Evolutionary conservation across 768 basidiomycete species (phyloP).

Genomic region (Phlebiopsis gigantea): DNA sequence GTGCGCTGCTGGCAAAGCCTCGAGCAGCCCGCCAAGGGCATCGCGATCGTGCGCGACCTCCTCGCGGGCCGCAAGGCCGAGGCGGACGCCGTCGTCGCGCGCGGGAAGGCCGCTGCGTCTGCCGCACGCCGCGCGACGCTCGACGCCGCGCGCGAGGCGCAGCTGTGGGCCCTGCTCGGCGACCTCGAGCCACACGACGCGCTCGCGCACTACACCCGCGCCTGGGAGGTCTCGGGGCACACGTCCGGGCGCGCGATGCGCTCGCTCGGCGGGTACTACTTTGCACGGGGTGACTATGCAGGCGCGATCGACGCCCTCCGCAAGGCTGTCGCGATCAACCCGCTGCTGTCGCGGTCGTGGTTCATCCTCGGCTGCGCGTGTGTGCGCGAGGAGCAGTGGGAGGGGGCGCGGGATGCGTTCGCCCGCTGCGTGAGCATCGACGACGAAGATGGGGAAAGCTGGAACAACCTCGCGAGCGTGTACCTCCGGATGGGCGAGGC

Average conservation of each 20-base stretch:
- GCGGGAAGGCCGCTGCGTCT: constrained; percentile 49
- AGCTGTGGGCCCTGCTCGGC: constrained; percentile 92
- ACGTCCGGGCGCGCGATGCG: constrained; percentile 90
- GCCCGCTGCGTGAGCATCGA: constrained; percentile 83
- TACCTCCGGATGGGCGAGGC: constrained; percentile 76
- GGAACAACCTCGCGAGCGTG: constrained; percentile 95
- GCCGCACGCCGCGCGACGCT: constrained; percentile 37
- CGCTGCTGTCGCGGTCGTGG: constrained; percentile 84
- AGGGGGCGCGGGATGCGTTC: constrained; percentile 78
- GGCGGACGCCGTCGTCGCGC: constrained; percentile 61
- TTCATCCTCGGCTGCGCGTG: constrained; percentile 93
- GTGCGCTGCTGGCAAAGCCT: constrained; percentile 82
- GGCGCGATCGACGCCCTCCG: constrained; percentile 63
- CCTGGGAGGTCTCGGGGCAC: constrained; percentile 77
- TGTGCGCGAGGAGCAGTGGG: constrained; percentile 81
- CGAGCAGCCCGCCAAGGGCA: constrained; percentile 74
- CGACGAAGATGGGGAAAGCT: constrained; percentile 95
- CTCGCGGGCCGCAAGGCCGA: constrained; percentile 83
- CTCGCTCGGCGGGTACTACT: constrained; percentile 81
- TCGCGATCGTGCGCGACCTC: constrained; percentile 78
- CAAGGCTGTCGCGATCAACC: constrained; percentile 82
- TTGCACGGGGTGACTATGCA: constrained; percentile 57
- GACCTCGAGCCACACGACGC: constrained; percentile 79
- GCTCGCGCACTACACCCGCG: constrained; percentile 68
- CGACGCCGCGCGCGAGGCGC: constrained; percentile 75